These are phyloP conservation scores for Parachaetomium inaequale DNA, from an alignment of 495 filamentous ascomycete genomes.

Conservation along the genomic window DNA sequence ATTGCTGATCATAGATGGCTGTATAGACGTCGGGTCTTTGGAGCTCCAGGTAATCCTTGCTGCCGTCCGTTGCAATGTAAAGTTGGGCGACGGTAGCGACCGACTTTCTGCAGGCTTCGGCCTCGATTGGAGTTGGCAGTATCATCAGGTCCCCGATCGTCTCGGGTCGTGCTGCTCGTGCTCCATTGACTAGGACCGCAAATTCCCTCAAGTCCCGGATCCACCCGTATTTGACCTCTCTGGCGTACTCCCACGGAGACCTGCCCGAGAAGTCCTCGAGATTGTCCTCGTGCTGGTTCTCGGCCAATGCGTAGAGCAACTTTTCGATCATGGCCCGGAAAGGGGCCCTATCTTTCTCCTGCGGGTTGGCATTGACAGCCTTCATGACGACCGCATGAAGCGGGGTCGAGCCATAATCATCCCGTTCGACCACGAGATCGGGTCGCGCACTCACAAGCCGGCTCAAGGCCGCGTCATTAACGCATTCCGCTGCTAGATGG, in stretches of 20 bases:
- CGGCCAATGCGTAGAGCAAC: neutral
- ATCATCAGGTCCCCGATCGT: neutral
- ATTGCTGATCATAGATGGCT: neutral
- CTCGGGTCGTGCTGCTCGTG: neutral
- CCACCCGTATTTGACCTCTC: neutral
- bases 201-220: neutral
- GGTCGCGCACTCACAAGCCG: neutral
- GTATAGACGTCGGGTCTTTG: neutral
- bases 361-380: neutral
- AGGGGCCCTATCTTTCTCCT: neutral
- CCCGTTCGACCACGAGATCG: neutral
- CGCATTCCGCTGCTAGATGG: neutral
- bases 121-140: neutral
- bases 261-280: neutral
- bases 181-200: neutral
- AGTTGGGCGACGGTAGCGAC: neutral
- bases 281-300: neutral
- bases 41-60: neutral
- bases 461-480: neutral
- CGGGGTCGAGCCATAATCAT: neutral
- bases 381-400: neutral
- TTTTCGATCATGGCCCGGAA: conserved; percentile 4
- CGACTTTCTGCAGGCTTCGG: neutral
- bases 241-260: conserved; percentile 2
- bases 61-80: conserved; percentile 3